Evolutionary conservation across 1,284 basidiomycete genomes (phyloP).

Genomic region (Coniferiporia sulphurascens): DNA sequence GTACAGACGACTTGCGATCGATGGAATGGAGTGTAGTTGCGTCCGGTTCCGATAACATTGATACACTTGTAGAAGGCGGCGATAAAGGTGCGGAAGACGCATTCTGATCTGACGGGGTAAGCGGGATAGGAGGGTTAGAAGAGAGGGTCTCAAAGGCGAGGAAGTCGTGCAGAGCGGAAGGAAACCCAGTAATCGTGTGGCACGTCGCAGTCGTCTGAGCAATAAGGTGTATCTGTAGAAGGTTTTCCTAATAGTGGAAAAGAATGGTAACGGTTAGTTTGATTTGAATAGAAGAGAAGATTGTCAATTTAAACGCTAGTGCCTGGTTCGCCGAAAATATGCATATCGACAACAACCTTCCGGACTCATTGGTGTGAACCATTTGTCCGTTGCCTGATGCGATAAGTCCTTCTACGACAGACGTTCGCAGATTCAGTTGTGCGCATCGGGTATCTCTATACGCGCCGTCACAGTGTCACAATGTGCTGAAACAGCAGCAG

Average conservation of each 20-base stretch:
- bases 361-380: no score
- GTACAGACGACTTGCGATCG: conserved; percentile 8
- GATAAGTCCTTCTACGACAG: no score
- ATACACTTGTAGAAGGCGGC: neutral
- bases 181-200: conserved; percentile 16
- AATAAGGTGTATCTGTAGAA: conserved; percentile 11
- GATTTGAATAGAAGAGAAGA: neutral
- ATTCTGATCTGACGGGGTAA: neutral
- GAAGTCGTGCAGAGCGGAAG: conserved; percentile 12
- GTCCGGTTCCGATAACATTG: neutral
- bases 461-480: no score
- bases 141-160: neutral
- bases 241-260: conserved; percentile 2
- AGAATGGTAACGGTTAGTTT: neutral
- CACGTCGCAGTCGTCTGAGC: conserved; percentile 16
- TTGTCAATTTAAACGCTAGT: no score
- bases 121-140: neutral
- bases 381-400: no score
- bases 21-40: neutral
- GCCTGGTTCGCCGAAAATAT: no score
- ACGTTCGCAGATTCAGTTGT: no score
- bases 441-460: no score
- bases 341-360: no score
- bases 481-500: no score
- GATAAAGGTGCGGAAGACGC: neutral